phyloP scores from a whole-genome alignment of 331 rosid species.

The Saraca asoca region DNA sequence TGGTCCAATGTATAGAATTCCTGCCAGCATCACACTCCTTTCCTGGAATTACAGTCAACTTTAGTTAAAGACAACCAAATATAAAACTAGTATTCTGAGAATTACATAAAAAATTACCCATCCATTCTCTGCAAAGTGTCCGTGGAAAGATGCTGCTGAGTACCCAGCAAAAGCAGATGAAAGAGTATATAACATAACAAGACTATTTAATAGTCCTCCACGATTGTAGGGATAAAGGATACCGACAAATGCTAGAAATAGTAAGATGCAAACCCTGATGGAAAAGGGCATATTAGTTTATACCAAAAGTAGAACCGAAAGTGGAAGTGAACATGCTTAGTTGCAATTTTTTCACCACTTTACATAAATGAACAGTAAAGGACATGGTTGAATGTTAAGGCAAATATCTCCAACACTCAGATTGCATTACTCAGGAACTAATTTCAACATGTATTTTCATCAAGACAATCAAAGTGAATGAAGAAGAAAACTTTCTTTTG shows the following conservation, averaged over 20 bases:
- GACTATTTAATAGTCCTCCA: constrained; percentile 66
- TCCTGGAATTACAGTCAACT: constrained; percentile 55
- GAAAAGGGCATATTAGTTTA: constrained; percentile 21
- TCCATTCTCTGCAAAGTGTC: constrained; percentile 63
- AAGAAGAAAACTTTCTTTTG: constrained; percentile 5
- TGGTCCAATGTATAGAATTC: constrained; percentile 71
- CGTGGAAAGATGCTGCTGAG: constrained; percentile 71
- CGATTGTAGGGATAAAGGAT: constrained; percentile 77
- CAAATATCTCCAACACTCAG: constrained; percentile 18
- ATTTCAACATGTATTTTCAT: constrained; percentile 25
- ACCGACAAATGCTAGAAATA: constrained; percentile 66
- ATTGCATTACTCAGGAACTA: constrained; percentile 19
- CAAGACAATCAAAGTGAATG: constrained; percentile 6
- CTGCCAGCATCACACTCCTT: constrained; percentile 66
- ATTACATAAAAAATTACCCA: constrained; percentile 57
- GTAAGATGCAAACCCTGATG: constrained; percentile 60
- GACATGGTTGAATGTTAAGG: constrained; percentile 19
- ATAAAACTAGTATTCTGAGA: constrained; percentile 5
- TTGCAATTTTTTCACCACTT: not conserved
- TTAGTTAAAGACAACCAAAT: constrained; percentile 9
- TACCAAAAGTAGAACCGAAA: constrained; percentile 19
- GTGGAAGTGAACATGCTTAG: constrained; percentile 9
- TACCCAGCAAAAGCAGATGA: constrained; percentile 75
- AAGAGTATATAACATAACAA: constrained; percentile 55
- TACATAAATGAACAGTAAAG: constrained; percentile 3